Percentiles rank a stretch among this genome's conserved stretches.
Conservation (phyloP, 139 green algal genomes). For the Chlorella sp. region DNA sequence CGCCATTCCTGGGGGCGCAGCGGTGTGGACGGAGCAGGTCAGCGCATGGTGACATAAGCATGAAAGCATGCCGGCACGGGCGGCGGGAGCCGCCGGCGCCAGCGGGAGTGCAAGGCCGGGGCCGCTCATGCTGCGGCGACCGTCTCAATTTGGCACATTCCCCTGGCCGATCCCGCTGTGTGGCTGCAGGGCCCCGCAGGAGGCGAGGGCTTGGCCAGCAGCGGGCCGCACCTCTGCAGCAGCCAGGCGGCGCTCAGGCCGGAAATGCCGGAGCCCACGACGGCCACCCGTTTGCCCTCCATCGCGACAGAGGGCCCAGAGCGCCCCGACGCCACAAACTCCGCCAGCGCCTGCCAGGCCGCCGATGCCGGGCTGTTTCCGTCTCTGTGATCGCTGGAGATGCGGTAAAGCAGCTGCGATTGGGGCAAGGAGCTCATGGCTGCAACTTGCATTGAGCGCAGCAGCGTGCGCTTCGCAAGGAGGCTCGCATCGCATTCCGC, state of each 20-base stretch:
- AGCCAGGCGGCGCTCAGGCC: slow-evolving; percentile 86
- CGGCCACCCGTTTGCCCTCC: slow-evolving; percentile 61
- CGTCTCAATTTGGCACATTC: too few species aligned
- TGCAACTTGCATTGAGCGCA: too few species aligned
- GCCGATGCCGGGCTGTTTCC: too few species aligned
- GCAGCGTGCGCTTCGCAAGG: too few species aligned
- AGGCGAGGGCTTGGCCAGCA: background rate
- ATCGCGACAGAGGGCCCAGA: background rate
- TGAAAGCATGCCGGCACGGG: background rate
- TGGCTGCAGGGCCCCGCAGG: too few species aligned
- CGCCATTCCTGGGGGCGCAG: slow-evolving; percentile 61
- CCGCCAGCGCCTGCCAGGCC: too few species aligned
- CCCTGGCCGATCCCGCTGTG: too few species aligned
- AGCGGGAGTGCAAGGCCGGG: too few species aligned
- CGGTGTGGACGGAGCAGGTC: background rate
- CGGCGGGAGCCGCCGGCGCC: background rate
- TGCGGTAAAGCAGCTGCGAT: background rate
- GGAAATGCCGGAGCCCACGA: slow-evolving; percentile 87
- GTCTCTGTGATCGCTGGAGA: background rate
- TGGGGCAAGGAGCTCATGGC: background rate
- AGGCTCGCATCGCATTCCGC: too few species aligned
- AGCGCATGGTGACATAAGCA: background rate
- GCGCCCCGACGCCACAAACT: too few species aligned
- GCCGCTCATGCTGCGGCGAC: too few species aligned
- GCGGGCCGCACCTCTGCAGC: slow-evolving; percentile 69